These are phyloP conservation scores for Entelexis paramagnoliae DNA, from an alignment of 1,139 yeast species.

Conservation along the genomic window DNA sequence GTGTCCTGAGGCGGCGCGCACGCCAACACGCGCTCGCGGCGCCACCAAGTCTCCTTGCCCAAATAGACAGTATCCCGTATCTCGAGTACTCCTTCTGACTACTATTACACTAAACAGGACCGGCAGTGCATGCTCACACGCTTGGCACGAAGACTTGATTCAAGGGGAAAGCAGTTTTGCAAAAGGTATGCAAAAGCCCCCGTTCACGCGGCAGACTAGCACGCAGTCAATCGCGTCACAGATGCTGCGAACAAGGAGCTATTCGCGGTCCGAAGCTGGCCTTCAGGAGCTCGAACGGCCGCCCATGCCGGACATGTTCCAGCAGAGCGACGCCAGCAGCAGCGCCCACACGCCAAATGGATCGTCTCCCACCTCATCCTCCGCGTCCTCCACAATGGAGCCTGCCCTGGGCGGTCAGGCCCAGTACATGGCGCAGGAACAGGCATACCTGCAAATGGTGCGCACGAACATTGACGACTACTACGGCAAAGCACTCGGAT, in stretches of 20 bases:
- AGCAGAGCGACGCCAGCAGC: conserved; percentile 1
- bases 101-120: not conserved
- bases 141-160: not conserved
- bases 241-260: conserved; percentile 7
- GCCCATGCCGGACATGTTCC: conserved; percentile 3
- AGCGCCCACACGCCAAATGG: conserved; percentile 4
- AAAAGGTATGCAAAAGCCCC: conserved; percentile 3
- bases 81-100: not conserved
- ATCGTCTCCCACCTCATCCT: not conserved
- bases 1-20: too few species aligned
- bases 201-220: conserved; percentile 5
- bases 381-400: not conserved
- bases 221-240: conserved; percentile 9
- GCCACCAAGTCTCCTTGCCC: not conserved
- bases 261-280: conserved; percentile 1
- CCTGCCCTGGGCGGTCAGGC: conserved; percentile 18
- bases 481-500: conserved; percentile 26
- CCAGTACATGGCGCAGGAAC: conserved; percentile 49
- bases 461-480: conserved; percentile 60
- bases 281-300: conserved; percentile 1
- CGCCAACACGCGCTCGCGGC: not conserved
- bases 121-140: not conserved
- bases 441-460: conserved; percentile 55
- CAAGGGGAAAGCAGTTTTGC: not conserved
- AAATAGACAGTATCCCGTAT: not conserved